These are phyloP conservation scores for Amaranthus hypochondriacus DNA, from an alignment of 148 eudicot species.

Conservation along the genomic window DNA sequence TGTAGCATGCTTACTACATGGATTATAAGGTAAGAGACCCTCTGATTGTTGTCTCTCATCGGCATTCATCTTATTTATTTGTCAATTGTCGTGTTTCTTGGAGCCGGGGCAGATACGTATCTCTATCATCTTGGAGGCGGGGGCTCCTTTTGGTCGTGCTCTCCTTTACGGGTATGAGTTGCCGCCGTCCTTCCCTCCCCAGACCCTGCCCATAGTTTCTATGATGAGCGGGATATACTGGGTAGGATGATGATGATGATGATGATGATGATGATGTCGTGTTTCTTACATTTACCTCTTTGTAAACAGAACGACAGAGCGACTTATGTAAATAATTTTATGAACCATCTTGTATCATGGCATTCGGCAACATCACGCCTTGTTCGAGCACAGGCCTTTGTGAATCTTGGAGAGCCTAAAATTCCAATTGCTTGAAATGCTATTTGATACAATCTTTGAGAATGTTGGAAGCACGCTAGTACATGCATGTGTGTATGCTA, in stretches of 20 bases:
- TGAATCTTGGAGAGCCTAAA: slow-evolving; percentile 84
- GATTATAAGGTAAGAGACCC: slow-evolving; percentile 62
- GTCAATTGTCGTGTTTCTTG: too few relatives aligned
- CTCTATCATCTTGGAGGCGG: too few relatives aligned
- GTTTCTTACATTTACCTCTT: neutral
- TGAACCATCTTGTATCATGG: slow-evolving; percentile 94
- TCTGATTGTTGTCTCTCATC: neutral
- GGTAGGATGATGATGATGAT: too few relatives aligned
- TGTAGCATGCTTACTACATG: slow-evolving; percentile 97
- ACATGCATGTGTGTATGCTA: too few relatives aligned
- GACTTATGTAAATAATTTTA: slow-evolving; percentile 52
- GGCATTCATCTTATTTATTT: neutral
- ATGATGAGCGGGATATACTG: too few relatives aligned
- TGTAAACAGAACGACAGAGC: slow-evolving; percentile 65
- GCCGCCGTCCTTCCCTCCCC: too few relatives aligned
- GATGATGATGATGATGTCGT: too few relatives aligned
- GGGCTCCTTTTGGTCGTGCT: too few relatives aligned
- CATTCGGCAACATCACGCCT: slow-evolving; percentile 68
- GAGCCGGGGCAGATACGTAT: too few relatives aligned
- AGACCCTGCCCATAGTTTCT: too few relatives aligned
- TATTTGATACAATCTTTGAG: neutral
- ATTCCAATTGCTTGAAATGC: slow-evolving; percentile 53
- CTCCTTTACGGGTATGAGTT: too few relatives aligned
- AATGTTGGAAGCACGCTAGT: too few relatives aligned
- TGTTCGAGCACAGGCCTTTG: slow-evolving; percentile 78